phyloP scores from a whole-genome alignment of 495 filamentous ascomycete species.

The Aspergillus ostianus region DNA sequence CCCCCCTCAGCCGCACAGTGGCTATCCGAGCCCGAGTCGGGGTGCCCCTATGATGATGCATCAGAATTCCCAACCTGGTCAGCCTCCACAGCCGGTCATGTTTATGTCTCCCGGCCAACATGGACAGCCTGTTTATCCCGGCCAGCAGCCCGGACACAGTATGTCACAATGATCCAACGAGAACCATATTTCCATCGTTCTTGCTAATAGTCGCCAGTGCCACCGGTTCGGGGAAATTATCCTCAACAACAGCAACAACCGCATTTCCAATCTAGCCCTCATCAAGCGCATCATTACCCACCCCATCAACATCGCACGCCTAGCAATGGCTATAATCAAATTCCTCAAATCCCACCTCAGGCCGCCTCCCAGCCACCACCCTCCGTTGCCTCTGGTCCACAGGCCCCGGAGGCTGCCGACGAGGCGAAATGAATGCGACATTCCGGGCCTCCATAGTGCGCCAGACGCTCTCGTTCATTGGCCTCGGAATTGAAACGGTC shows the following conservation, averaged over 20 bases:
- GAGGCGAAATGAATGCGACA: constrained; percentile 52
- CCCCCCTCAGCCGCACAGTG: constrained; percentile 66
- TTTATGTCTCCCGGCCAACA: constrained; percentile 69
- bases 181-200: not conserved
- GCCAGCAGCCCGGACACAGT: constrained; percentile 65
- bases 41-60: constrained; percentile 84
- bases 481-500: not conserved
- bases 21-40: constrained; percentile 80
- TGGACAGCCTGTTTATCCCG: constrained; percentile 64
- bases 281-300: constrained; percentile 65
- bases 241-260: constrained; percentile 49
- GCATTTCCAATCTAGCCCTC: constrained; percentile 63
- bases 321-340: constrained; percentile 57
- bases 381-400: constrained; percentile 34
- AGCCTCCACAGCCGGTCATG: constrained; percentile 55
- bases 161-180: constrained; percentile 38
- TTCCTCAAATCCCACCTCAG: constrained; percentile 48
- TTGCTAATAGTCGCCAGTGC: constrained; percentile 47
- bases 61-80: constrained; percentile 72
- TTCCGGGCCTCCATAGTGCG: constrained; percentile 7
- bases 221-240: constrained; percentile 57
- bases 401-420: constrained; percentile 48
- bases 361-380: constrained; percentile 41
- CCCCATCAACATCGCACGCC: constrained; percentile 58
- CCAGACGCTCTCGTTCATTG: not conserved